Evolutionary conservation across 352 stramenopile genomes (phyloP).

Genomic region (Pythium aphanidermatum): DNA sequence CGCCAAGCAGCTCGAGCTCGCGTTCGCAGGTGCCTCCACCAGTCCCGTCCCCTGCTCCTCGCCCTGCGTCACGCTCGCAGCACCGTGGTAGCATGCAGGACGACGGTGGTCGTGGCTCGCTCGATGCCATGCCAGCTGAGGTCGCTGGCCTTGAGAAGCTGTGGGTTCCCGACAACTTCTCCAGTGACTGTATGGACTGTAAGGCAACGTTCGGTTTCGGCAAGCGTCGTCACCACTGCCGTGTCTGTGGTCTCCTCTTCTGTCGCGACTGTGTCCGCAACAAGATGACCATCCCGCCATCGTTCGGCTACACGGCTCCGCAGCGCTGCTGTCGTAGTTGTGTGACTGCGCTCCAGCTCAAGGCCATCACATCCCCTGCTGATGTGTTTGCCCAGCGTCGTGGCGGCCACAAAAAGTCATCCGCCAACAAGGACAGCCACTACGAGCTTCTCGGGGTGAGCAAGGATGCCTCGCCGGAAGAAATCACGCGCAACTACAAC

Average conservation of each 20-base stretch:
- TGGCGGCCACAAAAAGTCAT: constrained; percentile 34
- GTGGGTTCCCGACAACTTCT: constrained; percentile 86
- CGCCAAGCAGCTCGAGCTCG: constrained; percentile 1
- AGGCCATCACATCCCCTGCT: constrained; percentile 78
- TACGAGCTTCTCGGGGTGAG: constrained; percentile 71
- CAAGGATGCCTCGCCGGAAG: constrained; percentile 58
- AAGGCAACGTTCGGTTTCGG: constrained; percentile 75
- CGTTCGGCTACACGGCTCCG: constrained; percentile 71
- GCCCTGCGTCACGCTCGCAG: constrained; percentile 9
- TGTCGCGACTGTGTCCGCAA: constrained; percentile 76
- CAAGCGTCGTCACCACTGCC: constrained; percentile 81
- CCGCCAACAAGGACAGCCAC: constrained; percentile 34
- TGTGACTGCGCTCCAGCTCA: constrained; percentile 79
- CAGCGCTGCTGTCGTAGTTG: constrained; percentile 81
- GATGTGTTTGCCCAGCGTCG: constrained; percentile 83
- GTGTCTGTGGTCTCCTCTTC: constrained; percentile 79
- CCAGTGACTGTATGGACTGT: constrained; percentile 84
- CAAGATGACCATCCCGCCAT: constrained; percentile 75
- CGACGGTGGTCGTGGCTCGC: constrained; percentile 31
- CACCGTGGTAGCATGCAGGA: constrained; percentile 21
- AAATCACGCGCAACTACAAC: constrained; percentile 78
- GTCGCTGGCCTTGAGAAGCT: constrained; percentile 78
- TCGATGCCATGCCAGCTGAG: constrained; percentile 44
- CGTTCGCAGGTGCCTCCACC: not conserved
- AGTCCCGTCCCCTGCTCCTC: not conserved